Percentiles rank a stretch among this genome's conserved stretches.
Conservation (phyloP, 148 eudicot genomes). For the Silene conica region DNA sequence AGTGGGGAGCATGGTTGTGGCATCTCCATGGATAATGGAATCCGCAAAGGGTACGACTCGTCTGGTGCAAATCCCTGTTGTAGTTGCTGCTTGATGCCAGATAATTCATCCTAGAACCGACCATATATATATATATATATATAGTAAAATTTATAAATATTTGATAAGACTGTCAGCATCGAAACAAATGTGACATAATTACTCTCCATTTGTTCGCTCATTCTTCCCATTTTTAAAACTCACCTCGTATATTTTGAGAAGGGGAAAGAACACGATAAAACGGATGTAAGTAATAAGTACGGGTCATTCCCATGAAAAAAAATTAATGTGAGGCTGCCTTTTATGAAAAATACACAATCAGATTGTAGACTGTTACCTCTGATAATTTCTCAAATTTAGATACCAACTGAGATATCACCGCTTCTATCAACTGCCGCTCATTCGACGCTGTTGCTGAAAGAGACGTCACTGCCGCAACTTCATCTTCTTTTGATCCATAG, state of each 20-base stretch:
- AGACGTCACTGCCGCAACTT: constrained; percentile 51
- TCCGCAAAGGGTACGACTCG: constrained; percentile 61
- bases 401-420: constrained; percentile 47
- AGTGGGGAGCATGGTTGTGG: constrained; percentile 65
- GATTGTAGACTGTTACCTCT: constrained; percentile 46
- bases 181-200: no score
- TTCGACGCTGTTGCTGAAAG: constrained; percentile 40
- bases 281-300: neutral
- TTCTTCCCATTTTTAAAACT: no score
- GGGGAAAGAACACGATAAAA: no score
- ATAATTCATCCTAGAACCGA: constrained; percentile 52
- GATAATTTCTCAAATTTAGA: constrained; percentile 47
- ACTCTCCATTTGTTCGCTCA: no score
- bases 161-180: no score
- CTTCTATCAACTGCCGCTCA: constrained; percentile 57
- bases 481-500: constrained; percentile 70
- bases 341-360: neutral
- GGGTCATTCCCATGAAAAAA: neutral
- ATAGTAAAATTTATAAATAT: neutral
- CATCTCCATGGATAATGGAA: constrained; percentile 70
- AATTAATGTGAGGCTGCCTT: neutral
- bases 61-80: constrained; percentile 67
- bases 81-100: constrained; percentile 53
- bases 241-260: no score
- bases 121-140: neutral